phyloP scores from a whole-genome alignment of 179 eudicot species.

The Heliamphora pulchella region DNA sequence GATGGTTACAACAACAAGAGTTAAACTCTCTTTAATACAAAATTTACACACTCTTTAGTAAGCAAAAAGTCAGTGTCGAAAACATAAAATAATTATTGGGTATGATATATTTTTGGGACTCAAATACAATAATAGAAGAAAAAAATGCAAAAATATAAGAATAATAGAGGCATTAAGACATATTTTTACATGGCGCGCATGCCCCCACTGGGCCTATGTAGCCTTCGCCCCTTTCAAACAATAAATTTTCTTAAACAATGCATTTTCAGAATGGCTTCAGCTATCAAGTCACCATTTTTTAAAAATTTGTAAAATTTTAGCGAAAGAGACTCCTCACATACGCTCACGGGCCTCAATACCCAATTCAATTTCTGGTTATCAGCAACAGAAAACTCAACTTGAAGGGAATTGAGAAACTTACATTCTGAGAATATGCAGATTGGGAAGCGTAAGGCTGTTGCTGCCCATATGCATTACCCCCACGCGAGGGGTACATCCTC shows the following conservation, averaged over 20 bases:
- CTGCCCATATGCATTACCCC: conserved; percentile 51
- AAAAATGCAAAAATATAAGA: too few relatives aligned
- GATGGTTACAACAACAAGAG: too few relatives aligned
- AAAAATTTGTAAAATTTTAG: background rate
- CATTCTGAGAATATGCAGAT: conserved; percentile 61
- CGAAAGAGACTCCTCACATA: background rate
- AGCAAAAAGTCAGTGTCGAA: too few relatives aligned
- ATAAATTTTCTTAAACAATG: background rate
- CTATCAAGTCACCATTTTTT: background rate
- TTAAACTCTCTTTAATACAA: too few relatives aligned
- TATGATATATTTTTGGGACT: too few relatives aligned
- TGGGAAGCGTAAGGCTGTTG: conserved; percentile 62
- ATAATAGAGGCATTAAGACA: too few relatives aligned
- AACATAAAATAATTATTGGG: too few relatives aligned
- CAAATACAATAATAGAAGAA: too few relatives aligned
- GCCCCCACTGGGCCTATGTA: too few relatives aligned
- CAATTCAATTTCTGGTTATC: background rate
- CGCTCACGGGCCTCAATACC: background rate
- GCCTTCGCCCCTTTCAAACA: too few relatives aligned
- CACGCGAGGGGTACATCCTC: conserved; percentile 64
- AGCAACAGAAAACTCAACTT: background rate
- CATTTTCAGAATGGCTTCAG: background rate
- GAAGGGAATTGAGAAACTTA: conserved; percentile 16
- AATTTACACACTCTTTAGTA: too few relatives aligned
- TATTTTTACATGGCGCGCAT: too few relatives aligned